Conservation (phyloP, 352 stramenopile genomes). For the Salisapilia sapeloensis region DNA sequence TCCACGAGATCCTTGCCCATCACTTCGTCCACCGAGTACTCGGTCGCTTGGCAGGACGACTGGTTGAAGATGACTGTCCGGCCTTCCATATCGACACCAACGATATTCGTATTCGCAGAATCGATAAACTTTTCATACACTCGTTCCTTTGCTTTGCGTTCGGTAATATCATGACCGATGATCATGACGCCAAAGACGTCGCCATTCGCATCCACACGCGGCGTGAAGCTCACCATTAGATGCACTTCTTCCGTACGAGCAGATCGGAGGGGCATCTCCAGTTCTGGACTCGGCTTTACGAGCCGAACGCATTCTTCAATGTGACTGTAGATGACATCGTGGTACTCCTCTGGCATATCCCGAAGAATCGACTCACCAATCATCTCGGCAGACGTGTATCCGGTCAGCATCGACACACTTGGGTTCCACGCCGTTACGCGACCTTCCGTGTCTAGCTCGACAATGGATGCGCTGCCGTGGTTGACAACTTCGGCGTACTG, state of each 20-base stretch:
- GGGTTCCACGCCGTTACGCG: slow-evolving; percentile 56
- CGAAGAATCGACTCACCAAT: slow-evolving; percentile 26
- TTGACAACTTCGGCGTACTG: slow-evolving; percentile 60
- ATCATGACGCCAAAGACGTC: slow-evolving; percentile 29
- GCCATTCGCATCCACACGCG: slow-evolving; percentile 21
- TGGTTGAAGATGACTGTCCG: slow-evolving; percentile 69
- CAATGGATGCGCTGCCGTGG: slow-evolving; percentile 59
- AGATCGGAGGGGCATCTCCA: slow-evolving; percentile 32
- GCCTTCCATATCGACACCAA: slow-evolving; percentile 23
- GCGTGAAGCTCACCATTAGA: slow-evolving; percentile 35
- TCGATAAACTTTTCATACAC: slow-evolving; percentile 35
- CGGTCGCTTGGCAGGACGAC: slow-evolving; percentile 51
- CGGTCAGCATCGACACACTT: slow-evolving; percentile 35
- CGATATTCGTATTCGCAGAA: slow-evolving; percentile 11
- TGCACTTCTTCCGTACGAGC: slow-evolving; percentile 25
- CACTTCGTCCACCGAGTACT: slow-evolving; percentile 68
- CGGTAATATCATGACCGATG: slow-evolving; percentile 45
- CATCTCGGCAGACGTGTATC: slow-evolving; percentile 24
- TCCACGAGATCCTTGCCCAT: slow-evolving; percentile 70
- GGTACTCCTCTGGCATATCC: slow-evolving; percentile 25
- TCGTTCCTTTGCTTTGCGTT: slow-evolving; percentile 53
- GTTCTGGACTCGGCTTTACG: slow-evolving; percentile 26
- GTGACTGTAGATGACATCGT: slow-evolving; percentile 22
- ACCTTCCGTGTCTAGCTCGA: slow-evolving; percentile 58
- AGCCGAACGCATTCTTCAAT: slow-evolving; percentile 22